Conservation (phyloP, 495 filamentous ascomycete genomes). For the Paragyromitra xinjiangensis region DNA sequence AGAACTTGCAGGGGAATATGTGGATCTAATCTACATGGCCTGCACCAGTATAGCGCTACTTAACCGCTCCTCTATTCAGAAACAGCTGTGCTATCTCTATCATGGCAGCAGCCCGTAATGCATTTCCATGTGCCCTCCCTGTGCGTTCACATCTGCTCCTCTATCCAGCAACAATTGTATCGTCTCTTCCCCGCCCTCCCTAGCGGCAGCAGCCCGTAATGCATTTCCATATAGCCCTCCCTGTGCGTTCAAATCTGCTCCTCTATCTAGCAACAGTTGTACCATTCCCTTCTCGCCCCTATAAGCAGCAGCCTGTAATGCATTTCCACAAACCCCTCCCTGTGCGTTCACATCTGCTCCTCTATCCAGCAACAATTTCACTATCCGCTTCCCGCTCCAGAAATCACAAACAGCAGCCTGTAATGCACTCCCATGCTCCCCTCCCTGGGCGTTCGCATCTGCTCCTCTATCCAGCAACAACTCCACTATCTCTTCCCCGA, state of each 20-base stretch:
- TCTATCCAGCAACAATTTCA: neutral
- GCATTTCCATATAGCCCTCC: neutral
- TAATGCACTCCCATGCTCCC: too few species aligned
- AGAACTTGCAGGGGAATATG: too few species aligned
- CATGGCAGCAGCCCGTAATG: too few species aligned
- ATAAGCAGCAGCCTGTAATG: neutral
- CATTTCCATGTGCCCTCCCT: too few species aligned
- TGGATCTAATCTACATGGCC: too few species aligned
- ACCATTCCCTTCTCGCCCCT: too few species aligned
- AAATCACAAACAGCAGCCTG: too few species aligned
- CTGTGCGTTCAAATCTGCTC: slow-evolving; percentile 3
- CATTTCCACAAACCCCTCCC: neutral
- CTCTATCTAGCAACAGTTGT: neutral
- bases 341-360: slow-evolving; percentile 14
- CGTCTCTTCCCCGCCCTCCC: neutral
- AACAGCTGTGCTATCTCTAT: neutral
- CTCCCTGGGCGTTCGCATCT: too few species aligned
- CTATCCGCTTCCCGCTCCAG: neutral
- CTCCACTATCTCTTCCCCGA: neutral
- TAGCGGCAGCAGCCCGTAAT: neutral
- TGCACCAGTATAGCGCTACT: neutral
- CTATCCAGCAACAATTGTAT: slow-evolving; percentile 2
- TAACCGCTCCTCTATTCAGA: neutral
- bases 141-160: too few species aligned
- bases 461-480: neutral